Conservation (phyloP, 2,329 filamentous ascomycete species). For the Stachybotrys echinatus region DNA sequence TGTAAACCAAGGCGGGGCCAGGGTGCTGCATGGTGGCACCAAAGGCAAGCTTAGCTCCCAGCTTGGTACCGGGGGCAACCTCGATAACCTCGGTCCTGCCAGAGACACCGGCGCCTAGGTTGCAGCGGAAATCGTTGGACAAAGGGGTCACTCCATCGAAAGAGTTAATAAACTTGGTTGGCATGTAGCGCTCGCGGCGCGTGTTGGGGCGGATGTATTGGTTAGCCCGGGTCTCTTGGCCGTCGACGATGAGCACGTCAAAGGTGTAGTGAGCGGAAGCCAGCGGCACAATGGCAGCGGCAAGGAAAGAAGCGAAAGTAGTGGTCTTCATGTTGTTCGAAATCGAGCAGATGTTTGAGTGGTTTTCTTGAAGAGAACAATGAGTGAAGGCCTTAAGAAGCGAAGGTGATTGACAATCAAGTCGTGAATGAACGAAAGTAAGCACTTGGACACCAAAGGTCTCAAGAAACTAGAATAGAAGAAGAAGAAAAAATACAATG, state of each 20-base stretch:
- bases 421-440: too few species aligned
- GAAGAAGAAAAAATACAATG: too few species aligned
- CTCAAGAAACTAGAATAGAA: too few species aligned
- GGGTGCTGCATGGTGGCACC: conserved; percentile 15
- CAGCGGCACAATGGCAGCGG: neutral
- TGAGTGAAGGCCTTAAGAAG: too few species aligned
- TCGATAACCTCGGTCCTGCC: conserved; percentile 14
- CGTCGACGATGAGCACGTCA: neutral
- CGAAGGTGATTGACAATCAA: too few species aligned
- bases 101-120: conserved; percentile 18
- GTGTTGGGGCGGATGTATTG: neutral
- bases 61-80: conserved; percentile 15
- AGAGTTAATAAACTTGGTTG: neutral
- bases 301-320: neutral
- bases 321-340: neutral
- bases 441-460: too few species aligned
- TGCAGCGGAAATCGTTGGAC: conserved; percentile 17
- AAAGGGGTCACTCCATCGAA: neutral
- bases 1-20: conserved; percentile 16
- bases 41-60: conserved; percentile 12
- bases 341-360: too few species aligned
- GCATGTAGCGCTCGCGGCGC: neutral
- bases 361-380: too few species aligned
- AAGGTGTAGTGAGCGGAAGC: neutral
- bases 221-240: neutral